These are phyloP conservation scores for Hypoxylon sp. DNA, from an alignment of 2,329 filamentous ascomycete species.

Conservation along the genomic window DNA sequence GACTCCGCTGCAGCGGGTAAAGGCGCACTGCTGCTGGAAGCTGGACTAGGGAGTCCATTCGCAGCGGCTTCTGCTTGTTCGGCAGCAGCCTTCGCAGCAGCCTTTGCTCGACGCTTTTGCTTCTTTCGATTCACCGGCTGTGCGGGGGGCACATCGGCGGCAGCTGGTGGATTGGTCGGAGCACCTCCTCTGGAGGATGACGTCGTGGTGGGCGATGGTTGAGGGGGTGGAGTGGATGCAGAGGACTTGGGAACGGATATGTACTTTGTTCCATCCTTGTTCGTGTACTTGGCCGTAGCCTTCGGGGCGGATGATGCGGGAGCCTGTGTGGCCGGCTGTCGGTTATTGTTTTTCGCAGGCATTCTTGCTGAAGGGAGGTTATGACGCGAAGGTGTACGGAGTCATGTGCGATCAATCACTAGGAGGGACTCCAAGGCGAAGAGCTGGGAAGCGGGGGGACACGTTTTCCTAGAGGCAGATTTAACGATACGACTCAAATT, in stretches of 20 bases:
- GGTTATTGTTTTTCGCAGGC: constrained; percentile 70
- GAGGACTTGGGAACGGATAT: constrained; percentile 74
- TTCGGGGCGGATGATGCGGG: constrained; percentile 68
- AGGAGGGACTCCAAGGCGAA: constrained; percentile 43
- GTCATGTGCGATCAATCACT: constrained; percentile 46
- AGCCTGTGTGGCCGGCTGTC: constrained; percentile 64
- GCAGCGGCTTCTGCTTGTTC: constrained; percentile 61
- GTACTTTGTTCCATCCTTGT: constrained; percentile 79
- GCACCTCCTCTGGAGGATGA: constrained; percentile 57
- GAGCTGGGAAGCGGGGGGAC: constrained; percentile 29
- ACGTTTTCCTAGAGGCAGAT: constrained; percentile 17
- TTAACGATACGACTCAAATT: constrained; percentile 10
- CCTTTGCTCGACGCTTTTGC: constrained; percentile 92
- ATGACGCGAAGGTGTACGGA: constrained; percentile 26
- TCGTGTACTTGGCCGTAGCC: constrained; percentile 73
- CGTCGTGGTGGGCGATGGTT: constrained; percentile 66
- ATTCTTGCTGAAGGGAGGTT: constrained; percentile 52
- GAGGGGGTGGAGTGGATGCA: constrained; percentile 66
- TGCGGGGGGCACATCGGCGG: constrained; percentile 54
- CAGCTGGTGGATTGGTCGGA: constrained; percentile 50
- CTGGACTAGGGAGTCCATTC: constrained; percentile 61
- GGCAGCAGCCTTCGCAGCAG: constrained; percentile 77
- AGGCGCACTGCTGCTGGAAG: constrained; percentile 52
- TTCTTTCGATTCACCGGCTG: constrained; percentile 89
- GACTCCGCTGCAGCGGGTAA: constrained; percentile 39